Conservation (phyloP, 352 stramenopile genomes). For the Salisapilia sapeloensis region DNA sequence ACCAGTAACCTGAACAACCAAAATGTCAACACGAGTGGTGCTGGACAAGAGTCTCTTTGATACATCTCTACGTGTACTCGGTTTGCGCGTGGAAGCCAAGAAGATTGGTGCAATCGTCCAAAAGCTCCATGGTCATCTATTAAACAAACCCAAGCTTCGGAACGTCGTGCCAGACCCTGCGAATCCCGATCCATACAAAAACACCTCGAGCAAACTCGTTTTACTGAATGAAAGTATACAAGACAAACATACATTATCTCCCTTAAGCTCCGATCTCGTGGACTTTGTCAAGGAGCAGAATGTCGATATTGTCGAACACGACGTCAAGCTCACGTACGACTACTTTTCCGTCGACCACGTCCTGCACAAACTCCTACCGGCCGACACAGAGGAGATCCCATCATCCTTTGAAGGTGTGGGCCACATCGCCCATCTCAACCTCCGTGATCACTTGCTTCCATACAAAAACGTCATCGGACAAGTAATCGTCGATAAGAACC, state of each 20-base stretch:
- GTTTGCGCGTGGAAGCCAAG: slow-evolving; percentile 60
- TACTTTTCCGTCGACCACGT: slow-evolving; percentile 69
- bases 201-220: slow-evolving; percentile 52
- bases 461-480: slow-evolving; percentile 96
- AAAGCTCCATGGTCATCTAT: slow-evolving; percentile 44
- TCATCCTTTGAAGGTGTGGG: slow-evolving; percentile 93
- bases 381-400: slow-evolving; percentile 73
- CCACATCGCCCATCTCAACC: slow-evolving; percentile 95
- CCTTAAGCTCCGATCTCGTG: slow-evolving; percentile 28
- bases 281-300: slow-evolving; percentile 32
- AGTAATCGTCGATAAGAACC: slow-evolving; percentile 96
- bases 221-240: slow-evolving; percentile 45
- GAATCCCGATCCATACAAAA: slow-evolving; percentile 37
- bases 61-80: slow-evolving; percentile 49
- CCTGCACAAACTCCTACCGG: slow-evolving; percentile 70
- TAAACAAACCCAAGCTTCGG: slow-evolving; percentile 50
- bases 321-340: slow-evolving; percentile 60
- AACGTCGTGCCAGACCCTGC: slow-evolving; percentile 59
- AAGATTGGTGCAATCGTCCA: slow-evolving; percentile 64
- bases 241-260: slow-evolving; percentile 30
- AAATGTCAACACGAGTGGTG: slow-evolving; percentile 10
- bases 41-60: slow-evolving; percentile 57
- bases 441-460: slow-evolving; percentile 86
- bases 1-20: too few species aligned
- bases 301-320: slow-evolving; percentile 39